These are phyloP conservation scores for Cantharellus cinnabarinus DNA, from an alignment of 768 basidiomycete species.

Conservation along the genomic window DNA sequence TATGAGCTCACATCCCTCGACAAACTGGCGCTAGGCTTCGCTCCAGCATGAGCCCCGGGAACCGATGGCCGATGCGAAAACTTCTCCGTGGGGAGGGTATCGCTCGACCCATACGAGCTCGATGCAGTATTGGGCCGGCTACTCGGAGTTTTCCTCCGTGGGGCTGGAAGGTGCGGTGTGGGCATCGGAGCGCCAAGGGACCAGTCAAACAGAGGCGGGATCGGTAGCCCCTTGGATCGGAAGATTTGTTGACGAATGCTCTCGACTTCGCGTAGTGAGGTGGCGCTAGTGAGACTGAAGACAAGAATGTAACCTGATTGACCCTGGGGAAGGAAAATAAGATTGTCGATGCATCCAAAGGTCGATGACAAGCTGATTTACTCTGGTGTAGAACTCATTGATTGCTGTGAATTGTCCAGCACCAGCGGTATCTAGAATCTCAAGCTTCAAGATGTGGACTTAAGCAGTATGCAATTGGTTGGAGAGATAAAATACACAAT, in stretches of 20 bases:
- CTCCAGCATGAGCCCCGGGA: neutral
- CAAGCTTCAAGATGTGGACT: neutral
- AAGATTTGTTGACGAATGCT: constrained; percentile 64
- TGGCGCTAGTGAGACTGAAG: constrained; percentile 68
- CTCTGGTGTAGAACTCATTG: constrained; percentile 7
- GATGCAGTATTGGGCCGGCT: constrained; percentile 29
- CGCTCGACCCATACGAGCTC: neutral
- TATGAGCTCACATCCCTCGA: neutral
- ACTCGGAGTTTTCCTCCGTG: neutral
- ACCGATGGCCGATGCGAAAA: neutral
- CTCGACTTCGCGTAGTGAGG: constrained; percentile 61
- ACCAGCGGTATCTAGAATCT: constrained; percentile 8
- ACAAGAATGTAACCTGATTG: constrained; percentile 67
- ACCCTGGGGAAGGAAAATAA: constrained; percentile 1
- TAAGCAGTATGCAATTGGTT: neutral
- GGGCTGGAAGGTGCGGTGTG: too few relatives aligned
- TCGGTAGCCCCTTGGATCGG: constrained; percentile 39
- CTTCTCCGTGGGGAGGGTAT: neutral
- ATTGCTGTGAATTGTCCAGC: constrained; percentile 8
- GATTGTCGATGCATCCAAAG: neutral
- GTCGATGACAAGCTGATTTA: neutral
- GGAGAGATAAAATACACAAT: neutral
- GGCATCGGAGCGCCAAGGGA: neutral
- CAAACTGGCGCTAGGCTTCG: neutral
- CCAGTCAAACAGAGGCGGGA: neutral